Evolutionary conservation across 2,329 filamentous ascomycete species (phyloP), one percentile per base, ranked within the genome.

Genomic region (Remersonia thermophila): DNA sequence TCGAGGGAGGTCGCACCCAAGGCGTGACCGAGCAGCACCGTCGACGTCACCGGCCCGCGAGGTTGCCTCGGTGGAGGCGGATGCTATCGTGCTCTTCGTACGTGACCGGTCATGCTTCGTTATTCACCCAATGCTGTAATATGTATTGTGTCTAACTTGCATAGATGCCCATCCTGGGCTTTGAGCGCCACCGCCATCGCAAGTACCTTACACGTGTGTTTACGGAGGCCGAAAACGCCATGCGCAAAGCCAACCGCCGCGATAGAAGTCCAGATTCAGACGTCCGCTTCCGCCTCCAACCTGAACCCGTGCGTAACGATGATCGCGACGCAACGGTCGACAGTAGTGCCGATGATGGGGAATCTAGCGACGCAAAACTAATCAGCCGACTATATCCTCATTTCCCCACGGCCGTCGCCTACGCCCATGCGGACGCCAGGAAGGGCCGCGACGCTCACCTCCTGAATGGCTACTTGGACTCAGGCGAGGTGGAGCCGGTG

Each of bases 161-260:
- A n/a, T 15, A 45, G 43, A 44, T 46, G 36, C 44, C 44, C 4
- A 36, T 44, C 14, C 27, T 46, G 3, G 44, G 41, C 1, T 46
- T 42, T n/a, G 44, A 46, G 28, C 37, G 30, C 11, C 44, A 46
- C 20, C 33, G 35, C 2, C 32, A 41, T 23, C 40, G 43, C 14
- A 45, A 42, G 10, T 37, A 30, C 7, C 32, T 45, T 14, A 39
- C 30, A 1, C 25, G 26, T 2, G 33, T 31, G 2, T 35, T 39
- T 9, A 11, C 12, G 7, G 34, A 37, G 14, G 33, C 29, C 15
- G 27, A 39, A 12, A 3, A 14, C 3, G 37, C 37, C 25, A 41
- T 37, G 35, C 30, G 20, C n/a, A n/a, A n/a, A n/a, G n/a, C n/a
- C n/a, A n/a, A n/a, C 12, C 17, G 17, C 16, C 33, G 33, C 3